Base-by-base conservation (phyloP, 179 eudicot species). In the Patellifolia procumbens region DNA sequence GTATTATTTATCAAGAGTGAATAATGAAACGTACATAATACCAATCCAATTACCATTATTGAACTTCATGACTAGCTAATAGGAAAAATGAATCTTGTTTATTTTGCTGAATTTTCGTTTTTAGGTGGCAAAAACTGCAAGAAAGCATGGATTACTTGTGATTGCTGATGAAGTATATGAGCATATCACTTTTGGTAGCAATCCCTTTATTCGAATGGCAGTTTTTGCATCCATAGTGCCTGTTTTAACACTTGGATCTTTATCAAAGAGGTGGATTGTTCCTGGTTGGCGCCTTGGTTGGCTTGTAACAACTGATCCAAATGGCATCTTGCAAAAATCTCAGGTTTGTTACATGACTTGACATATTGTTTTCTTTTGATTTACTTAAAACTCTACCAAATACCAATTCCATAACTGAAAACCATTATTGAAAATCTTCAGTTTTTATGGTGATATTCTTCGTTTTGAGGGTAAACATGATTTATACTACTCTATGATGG, bases 231-330 rank as follows among this genome's bases (percentile, higher is more conserved):
- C 72, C 43, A 42, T 16, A 19, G 82, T 45, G 15, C 85, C 85
- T 37, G 77, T 82, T 17, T 66, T 78, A 48, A 70, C 85, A 64
- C 62, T 78, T 6, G 82, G 85, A 19, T 74, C 85, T 9, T 32
- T 82, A 28, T 82, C 82, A 55, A 82, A 82, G 77, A 74, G 76
- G 63, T 82, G 85, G 82, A n/a, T 78, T 19, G 85, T 78, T 46
- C 85, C 85, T 78, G 85, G 85, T n/a, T 82, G 85, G 85, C 79
- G 82, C 1, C 70, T 82, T 79, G 85, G 85, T 48, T 82, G 82
- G 82, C 79, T 82, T 9, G 80, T 76, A 55, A 79, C 74, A 55
- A 79, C 62, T 70, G 85, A 82, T 42, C 72, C 82, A 0, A 61
- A 34, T 55, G 77, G 80, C 64, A 37, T 82, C 71, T 49, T 82